Evolutionary conservation across 2,329 filamentous ascomycete genomes (phyloP), one percentile per base, ranked within the genome.

Genomic region (Mycosphaerella sp.): DNA sequence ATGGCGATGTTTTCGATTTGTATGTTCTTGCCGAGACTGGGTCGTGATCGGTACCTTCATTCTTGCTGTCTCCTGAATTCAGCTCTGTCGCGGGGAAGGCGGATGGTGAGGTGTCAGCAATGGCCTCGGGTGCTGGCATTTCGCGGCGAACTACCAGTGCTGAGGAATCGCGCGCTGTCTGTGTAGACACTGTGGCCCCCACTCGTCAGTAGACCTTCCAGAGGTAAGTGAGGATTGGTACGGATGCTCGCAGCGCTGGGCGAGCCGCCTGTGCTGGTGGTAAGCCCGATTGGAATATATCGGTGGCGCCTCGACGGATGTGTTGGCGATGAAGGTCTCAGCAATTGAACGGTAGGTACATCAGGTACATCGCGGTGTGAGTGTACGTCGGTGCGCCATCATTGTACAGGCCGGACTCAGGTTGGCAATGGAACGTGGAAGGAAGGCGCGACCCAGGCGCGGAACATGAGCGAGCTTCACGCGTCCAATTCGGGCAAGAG

Each of bases 281-380:
- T 14, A 14, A 17, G 12, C 32, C 6, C 14, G 39, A 43, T 17
- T 7, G 17, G 32, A 5, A 29, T 4, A 12, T 29, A 7, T 31
- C n/a, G 50, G 50, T 14, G 44, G 44, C 14, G 45, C 21, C 29
- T 53, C 50, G 14, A 53, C 36, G n/a, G 14, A 17, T 11, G 44
- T 47, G 11, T 53, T 44, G 12, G 23, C 29, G 9, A 47, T 32
- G 34, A 41, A 47, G 34, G 50, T 29, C 44, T 53, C 50, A 44
- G 14, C 14, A 53, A 29, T n/a, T 34, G 26, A n/a, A 47, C 29
- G 38, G 43, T 34, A 17, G 14, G 14, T 17, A 17, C 48, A 51
- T 51, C 1, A 17, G 14, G 14, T 17, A 42, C 49, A 51, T 10
- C 49, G 36, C 47, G 42, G 47, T 41, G 14, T 38, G 32, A 49